Base-by-base conservation (phyloP, 225 moss, liverwort and hornwort genomes). In the Sphagnum contortum region DNA sequence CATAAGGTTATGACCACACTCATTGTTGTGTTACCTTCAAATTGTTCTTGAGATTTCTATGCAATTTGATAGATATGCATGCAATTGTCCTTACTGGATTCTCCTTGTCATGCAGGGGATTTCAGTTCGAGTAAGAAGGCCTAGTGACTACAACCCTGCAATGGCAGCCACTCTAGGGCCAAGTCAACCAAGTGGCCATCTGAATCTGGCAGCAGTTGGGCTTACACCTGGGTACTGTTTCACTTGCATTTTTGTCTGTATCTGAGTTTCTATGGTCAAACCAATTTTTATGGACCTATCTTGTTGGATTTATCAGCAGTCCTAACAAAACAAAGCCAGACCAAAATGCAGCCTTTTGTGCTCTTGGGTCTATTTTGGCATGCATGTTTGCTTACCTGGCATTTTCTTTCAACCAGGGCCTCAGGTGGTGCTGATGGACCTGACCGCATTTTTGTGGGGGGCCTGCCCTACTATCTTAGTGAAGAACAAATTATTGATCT, bases 111-210 rank as follows among this genome's bases (percentile, higher is more conserved):
- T 69, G 70, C 80, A 98, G 98, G 98, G 98, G 44, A 93, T 98
- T 48, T 98, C 98, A 73, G 98, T 98, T 29, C 74, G 98, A 57
- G 98, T 98, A 57, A 83, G 98, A 75, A 89, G 98, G 80, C 98
- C 98, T n/a, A 98, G 98, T 77, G 98, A 98, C 57, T 98, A 98
- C 55, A 98, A 98, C 76, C 98, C 98, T 61, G 93, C 98, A 2
- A 98, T 98, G 98, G 98, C 98, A 49, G 98, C 98, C 55, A 98
- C 98, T 69, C 87, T 98, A 14, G 98, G 98, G 58, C 98, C 98
- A 62, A 98, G 98, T 72, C 98, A 98, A 63, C 98, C 98, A 11
- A 98, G 98, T 79, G 84, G 90, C 8, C 98, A 93, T 60, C 72
- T 98, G 48, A 98, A 98, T 72, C 73, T 98, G 59, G 93, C 91